Base-by-base conservation (phyloP, 1,139 yeast genomes). In the Meyerozyma smithsonii region DNA sequence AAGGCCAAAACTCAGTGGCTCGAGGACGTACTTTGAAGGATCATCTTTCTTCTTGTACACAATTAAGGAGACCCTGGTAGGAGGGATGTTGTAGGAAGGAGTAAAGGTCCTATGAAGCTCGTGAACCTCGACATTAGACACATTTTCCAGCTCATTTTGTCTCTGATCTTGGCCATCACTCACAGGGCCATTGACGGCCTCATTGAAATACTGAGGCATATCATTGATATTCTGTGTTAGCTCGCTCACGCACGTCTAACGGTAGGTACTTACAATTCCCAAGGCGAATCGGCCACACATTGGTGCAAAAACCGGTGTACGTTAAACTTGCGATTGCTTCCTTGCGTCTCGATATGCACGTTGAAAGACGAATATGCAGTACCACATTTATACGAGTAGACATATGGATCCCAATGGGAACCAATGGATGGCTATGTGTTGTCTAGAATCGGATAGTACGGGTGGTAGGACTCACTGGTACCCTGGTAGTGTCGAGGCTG, bases 1-100 rank as follows among this genome's bases (percentile, higher is more conserved):
- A 34, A 81, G 56, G 1, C 86, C 84, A 84, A 86, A 81, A 37
- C 66, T 69, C 83, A 79, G 77, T 30, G 62, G 64, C 38, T 60
- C 60, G 4, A 71, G 35, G 3, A 56, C 47, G 39, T 56, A 49
- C 16, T 50, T 46, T 28, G 46, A 33, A 1, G 45, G 36, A 36
- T 43, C 35, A 39, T 36, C 24, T 32, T 47, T 38, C 34, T 40
- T 42, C 42, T 51, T 46, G 42, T 61, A 55, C 36, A 71, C 67
- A 1, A 75, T 74, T 1, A 82, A 77, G 1, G 73, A 73, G 23
- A 44, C 46, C 21, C 62, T 55, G 1, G 79, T 76, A 0, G 85
- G 86, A 0, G 74, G 72, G 3, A 79, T 62, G 47, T 79, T 79
- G 46, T 68, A 72, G 8, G 64, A 52, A 3, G 61, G 54, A 7